Base-by-base conservation (phyloP, 148 eudicot genomes). In the Pouteria glomerata region DNA sequence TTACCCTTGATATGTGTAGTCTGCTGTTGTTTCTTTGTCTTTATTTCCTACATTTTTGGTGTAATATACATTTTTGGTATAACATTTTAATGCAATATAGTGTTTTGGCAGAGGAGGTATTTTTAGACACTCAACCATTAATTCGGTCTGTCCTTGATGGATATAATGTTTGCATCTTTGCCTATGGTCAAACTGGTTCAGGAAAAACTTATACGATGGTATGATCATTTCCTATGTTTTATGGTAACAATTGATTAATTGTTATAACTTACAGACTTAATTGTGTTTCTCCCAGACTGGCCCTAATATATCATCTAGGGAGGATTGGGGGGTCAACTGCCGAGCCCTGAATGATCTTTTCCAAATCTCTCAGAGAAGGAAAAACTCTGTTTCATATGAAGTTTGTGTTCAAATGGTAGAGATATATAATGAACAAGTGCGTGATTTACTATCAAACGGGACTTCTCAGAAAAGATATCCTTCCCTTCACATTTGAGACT, bases 121-220 rank as follows among this genome's bases (percentile, higher is more conserved):
- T 90, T 64, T 71, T 75, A 70, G 98, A 92, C 69, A 92, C 96
- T 44, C 98, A 83, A 58, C 96, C 93, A 68, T 72, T 92, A 50
- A 90, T 92, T 73, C 84, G 96, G 47, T 92, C 98, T 30, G 98
- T 90, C 42, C 93, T 92, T 76, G 98, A 92, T 81, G 98, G 98
- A 4, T 92, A 85, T 67, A 83, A 88, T 77, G 98, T 88, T 18
- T 90, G 98, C 83, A 92, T 92, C 39, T 92, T 92, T 81, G 98
- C 98, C 55, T 92, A 92, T 73, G 97, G 97, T 61, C 97, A 92
- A 72, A 92, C 97, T 73, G 97, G 96, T 79, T 92, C 97, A 1
- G 97, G 97, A 47, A 92, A 92, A 82, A 92, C 96, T 23, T 92
- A 92, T 74, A 92, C 97, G n/a, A 92, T 92, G 98, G 98, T 92